These are phyloP conservation scores for Aureobasidium lini DNA, from an alignment of 2,329 filamentous ascomycete species.

Conservation along the genomic window DNA sequence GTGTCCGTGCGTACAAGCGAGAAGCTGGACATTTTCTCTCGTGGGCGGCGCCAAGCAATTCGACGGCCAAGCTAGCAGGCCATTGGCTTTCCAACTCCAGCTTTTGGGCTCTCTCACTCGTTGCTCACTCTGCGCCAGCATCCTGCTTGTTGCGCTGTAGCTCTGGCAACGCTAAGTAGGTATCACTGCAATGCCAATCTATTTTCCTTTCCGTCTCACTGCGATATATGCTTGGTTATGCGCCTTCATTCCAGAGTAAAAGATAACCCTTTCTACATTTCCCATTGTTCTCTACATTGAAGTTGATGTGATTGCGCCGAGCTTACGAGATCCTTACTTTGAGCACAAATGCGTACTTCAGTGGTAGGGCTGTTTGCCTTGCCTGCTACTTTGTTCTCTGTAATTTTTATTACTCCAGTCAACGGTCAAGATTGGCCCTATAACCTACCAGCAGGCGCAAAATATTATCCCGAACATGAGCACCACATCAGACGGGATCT, in stretches of 20 bases:
- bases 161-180: slow-evolving; percentile 11
- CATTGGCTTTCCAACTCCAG: not conserved
- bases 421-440: slow-evolving; percentile 37
- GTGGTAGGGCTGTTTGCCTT: not conserved
- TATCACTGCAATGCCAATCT: slow-evolving; percentile 11
- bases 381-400: not conserved
- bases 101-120: not conserved
- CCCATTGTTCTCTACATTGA: not conserved
- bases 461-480: slow-evolving; percentile 43
- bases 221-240: not conserved
- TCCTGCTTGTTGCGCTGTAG: slow-evolving; percentile 8
- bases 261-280: not conserved
- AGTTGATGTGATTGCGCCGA: not conserved
- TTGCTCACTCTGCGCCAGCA: not conserved
- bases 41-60: not conserved
- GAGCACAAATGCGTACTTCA: not conserved
- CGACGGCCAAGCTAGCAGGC: not conserved
- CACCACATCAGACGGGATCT: slow-evolving; percentile 34
- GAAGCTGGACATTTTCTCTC: not conserved
- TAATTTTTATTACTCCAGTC: slow-evolving; percentile 12
- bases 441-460: slow-evolving; percentile 38
- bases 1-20: slow-evolving; percentile 9
- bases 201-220: not conserved
- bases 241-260: not conserved
- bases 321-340: not conserved